These are phyloP conservation scores for Stachybotrys echinatus DNA, from an alignment of 2,329 filamentous ascomycete genomes.

Conservation along the genomic window DNA sequence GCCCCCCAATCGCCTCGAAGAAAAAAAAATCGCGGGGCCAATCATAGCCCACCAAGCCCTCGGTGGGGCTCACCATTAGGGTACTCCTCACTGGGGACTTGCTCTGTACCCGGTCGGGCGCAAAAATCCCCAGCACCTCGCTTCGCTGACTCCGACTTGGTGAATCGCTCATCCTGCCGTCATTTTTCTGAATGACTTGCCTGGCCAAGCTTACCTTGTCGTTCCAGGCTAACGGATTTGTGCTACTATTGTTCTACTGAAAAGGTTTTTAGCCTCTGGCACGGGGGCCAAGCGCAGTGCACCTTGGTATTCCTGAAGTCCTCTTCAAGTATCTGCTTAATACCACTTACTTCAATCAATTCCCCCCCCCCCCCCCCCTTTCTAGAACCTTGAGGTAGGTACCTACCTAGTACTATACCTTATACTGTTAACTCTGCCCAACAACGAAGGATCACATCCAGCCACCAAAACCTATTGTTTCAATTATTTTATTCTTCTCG, in stretches of 20 bases:
- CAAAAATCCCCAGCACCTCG: not conserved
- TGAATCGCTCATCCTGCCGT: too few species aligned
- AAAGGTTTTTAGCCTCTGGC: not conserved
- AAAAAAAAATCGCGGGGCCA: constrained; percentile 11
- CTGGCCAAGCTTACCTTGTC: not conserved
- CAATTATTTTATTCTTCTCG: too few species aligned
- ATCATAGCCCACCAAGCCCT: constrained; percentile 11
- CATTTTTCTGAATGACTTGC: not conserved
- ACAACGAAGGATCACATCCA: too few species aligned
- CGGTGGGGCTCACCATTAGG: constrained; percentile 18
- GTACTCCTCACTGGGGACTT: constrained; percentile 11
- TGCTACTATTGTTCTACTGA: too few species aligned
- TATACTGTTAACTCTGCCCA: too few species aligned
- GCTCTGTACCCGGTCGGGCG: not conserved
- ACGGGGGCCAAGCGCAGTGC: not conserved
- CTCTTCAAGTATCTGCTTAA: not conserved
- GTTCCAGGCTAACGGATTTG: too few species aligned
- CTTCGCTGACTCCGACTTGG: too few species aligned
- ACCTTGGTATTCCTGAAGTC: not conserved
- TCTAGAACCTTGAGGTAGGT: too few species aligned
- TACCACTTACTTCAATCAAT: too few species aligned
- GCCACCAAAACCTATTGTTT: too few species aligned
- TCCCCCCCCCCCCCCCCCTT: too few species aligned
- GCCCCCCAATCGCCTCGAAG: constrained; percentile 22
- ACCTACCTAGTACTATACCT: too few species aligned